Evolutionary conservation across 495 filamentous ascomycete genomes (phyloP), one percentile per base, ranked within the genome.

Genomic region (Aspergillus olivimuriae): DNA sequence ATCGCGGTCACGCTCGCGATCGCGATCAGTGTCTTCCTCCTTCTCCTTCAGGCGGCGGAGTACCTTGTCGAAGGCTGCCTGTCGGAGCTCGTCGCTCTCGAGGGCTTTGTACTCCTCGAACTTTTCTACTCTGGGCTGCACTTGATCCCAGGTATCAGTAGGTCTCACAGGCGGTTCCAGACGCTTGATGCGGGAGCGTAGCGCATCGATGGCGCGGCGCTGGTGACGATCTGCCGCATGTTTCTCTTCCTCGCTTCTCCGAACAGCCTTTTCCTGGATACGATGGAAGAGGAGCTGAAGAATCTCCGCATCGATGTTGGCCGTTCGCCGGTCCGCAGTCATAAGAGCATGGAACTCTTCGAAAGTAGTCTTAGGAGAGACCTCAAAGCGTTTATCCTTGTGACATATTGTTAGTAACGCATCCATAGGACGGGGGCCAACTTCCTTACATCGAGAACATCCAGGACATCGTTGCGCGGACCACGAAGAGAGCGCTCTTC

Each of bases 1-100:
- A 19, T 73, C 47, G 11, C 47, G 47, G n/a, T 55, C 44, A 1
- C 43, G 43, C 17, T 94, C 90, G 2, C 63, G 47, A 12, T 55
- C 44, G 1, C 43, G 43, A 22, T 94, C 90, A 2, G 63, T 60
- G 44, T 94, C 88, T 39, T 95, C 90, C 38, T 94, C 87, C 60
- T 90, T 89, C 57, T 97, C 92, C 53, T 83, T 85, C 4, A 95
- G 66, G 40, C 92, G 88, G 30, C 88, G 84, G 45, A 96, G 81
- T 52, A 88, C 75, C 65, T 97, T 99, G 21, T 96, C 94, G 57
- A 95, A 97, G 9, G 89, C 94, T 43, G 77, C 72, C 20, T 81
- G 78, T 36, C 90, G 86, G 26, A 84, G 70, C 21, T 94, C 87
- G 17, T 97, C 92, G 8, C 83, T 78, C 39, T 85, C 75, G 19